phyloP scores from a whole-genome alignment of 108 stramenopile genomes.

The Cyclotella choctawhatcheeana region DNA sequence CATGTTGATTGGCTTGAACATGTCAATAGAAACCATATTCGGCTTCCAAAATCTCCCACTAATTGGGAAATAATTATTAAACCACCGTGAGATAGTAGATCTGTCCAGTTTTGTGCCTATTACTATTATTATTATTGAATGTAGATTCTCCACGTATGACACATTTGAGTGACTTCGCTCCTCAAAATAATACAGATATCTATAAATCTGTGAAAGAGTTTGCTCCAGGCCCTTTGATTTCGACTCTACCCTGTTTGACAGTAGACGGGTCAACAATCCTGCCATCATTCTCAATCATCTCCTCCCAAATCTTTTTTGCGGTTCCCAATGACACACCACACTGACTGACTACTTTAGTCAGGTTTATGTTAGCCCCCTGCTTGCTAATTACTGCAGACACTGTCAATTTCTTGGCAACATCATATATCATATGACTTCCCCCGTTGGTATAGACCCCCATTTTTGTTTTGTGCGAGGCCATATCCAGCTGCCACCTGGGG shows the following conservation, averaged over 20 bases:
- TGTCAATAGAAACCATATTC: constrained; percentile 1
- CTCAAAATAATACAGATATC: neutral
- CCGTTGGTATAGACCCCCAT: too few relatives aligned
- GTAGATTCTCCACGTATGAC: neutral
- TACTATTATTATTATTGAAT: neutral
- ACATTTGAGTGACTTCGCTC: neutral
- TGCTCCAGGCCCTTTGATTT: neutral
- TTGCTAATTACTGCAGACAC: too few relatives aligned
- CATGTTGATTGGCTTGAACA: neutral
- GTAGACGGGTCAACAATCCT: neutral
- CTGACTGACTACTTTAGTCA: too few relatives aligned
- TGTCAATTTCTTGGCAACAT: too few relatives aligned
- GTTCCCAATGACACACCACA: too few relatives aligned
- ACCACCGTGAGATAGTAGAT: neutral
- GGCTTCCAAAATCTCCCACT: neutral
- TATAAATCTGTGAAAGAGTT: neutral
- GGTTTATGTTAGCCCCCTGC: too few relatives aligned
- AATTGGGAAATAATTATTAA: neutral
- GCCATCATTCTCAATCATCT: neutral
- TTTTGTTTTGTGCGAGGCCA: too few relatives aligned
- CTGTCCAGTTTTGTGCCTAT: neutral
- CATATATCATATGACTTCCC: too few relatives aligned
- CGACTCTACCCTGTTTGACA: neutral
- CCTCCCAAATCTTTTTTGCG: neutral
- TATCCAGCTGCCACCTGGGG: too few relatives aligned